A percentile compares a stretch with the other conserved stretches of the same genome.
Evolutionary conservation across 495 filamentous ascomycete genomes (phyloP).

Genomic region (Aspergillus leporis): DNA sequence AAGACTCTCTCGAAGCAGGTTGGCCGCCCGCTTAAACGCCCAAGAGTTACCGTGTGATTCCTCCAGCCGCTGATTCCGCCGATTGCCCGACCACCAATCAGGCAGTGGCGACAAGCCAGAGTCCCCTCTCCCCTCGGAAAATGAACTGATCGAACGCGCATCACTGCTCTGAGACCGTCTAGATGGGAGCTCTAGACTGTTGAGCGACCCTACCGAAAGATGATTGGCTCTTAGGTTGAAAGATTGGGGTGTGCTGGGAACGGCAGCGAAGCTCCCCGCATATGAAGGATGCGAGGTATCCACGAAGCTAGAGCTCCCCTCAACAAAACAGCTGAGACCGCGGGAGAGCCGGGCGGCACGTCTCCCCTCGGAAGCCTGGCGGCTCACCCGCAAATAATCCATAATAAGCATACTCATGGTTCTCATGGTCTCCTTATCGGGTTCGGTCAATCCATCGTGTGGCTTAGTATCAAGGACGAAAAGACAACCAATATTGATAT

Average conservation of each 20-base stretch:
- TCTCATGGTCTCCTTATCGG: conserved; percentile 43
- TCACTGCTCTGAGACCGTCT: conserved; percentile 31
- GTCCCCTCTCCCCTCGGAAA: conserved; percentile 31
- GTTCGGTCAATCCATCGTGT: conserved; percentile 32
- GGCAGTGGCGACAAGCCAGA: conserved; percentile 35
- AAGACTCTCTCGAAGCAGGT: conserved; percentile 57
- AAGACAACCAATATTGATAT: conserved; percentile 70
- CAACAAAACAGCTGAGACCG: conserved; percentile 65
- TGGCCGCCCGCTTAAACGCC: conserved; percentile 57
- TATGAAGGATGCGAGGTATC: conserved; percentile 32
- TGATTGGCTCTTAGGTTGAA: conserved; percentile 30
- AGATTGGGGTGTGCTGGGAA: conserved; percentile 28
- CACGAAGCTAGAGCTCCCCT: conserved; percentile 50
- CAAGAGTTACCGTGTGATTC: conserved; percentile 43
- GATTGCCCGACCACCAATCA: conserved; percentile 39
- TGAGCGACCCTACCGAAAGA: conserved; percentile 31
- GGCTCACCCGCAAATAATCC: conserved; percentile 60
- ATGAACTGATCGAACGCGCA: conserved; percentile 32
- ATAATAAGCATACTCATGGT: conserved; percentile 58
- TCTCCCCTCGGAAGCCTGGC: conserved; percentile 57
- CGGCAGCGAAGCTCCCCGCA: conserved; percentile 23
- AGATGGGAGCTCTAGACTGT: conserved; percentile 28
- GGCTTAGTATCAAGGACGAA: conserved; percentile 60
- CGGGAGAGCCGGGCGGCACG: conserved; percentile 59
- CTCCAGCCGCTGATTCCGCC: conserved; percentile 34